Base-by-base conservation (phyloP, 306 rosid species). In the Dryas drummondii region DNA sequence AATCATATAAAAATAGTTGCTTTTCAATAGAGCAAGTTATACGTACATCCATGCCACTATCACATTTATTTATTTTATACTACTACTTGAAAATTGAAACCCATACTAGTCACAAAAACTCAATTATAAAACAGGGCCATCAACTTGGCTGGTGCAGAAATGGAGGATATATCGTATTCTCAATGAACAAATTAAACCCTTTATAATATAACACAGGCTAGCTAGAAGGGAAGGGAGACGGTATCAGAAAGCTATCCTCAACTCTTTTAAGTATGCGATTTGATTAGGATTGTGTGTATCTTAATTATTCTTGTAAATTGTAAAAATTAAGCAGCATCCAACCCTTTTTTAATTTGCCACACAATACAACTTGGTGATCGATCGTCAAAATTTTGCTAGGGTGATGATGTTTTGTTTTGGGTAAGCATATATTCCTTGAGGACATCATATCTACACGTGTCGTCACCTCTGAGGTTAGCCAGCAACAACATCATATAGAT, bases 1-100 rank as follows among this genome's bases (percentile, higher is more conserved):
- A 58, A 26, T 45, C 45, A 16, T 72, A 72, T 57, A 72, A 26
- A 72, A 26, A 14, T 14, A 44, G 67, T 37, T 71, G 66, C 54
- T 48, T 72, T 71, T 58, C 56, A 26, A 16, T 41, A 45, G 53
- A 7, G n/a, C 26, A 59, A 44, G 76, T 22, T 40, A n/a, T 53
- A 5, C 74, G 63, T 17, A 52, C 63, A 41, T 41, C 63, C 58
- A 15, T 68, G 37, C 75, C 32, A 51, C 9, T 32, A 32, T 32
- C 37, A 32, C 37, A 32, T 1, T 32, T 32, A 32, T 32, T 32
- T 32, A 32, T 1, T 32, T 32, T 32, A 32, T 32, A 32, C 37
- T 32, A 32, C 37, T 32, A 32, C 37, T 32, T 1, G 37, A 32
- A 32, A 32, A 32, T 32, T 32, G 3, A 32, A 32, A 32, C 37